Percentiles rank a stretch among this genome's conserved stretches.
Conservation (phyloP, 371 early-diverging fungal genomes). For the Syncephalis fuscata region DNA sequence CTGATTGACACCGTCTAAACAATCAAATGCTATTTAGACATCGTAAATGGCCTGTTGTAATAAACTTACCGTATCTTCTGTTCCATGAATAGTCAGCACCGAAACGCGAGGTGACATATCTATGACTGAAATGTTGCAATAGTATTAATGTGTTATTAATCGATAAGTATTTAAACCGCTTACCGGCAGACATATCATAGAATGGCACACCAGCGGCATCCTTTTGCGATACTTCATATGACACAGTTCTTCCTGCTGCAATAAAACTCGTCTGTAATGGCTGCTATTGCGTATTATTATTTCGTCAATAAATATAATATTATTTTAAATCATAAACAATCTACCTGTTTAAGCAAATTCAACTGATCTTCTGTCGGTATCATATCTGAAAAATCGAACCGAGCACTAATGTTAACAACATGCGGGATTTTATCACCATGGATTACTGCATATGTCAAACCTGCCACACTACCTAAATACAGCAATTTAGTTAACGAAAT, state of each 20-base stretch:
- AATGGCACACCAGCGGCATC: too few relatives aligned
- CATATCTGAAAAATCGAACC: conserved; percentile 26
- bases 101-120: conserved; percentile 33
- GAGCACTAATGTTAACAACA: conserved; percentile 29
- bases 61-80: conserved; percentile 26
- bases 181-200: too few relatives aligned
- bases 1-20: conserved; percentile 36
- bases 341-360: neutral
- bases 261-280: too few relatives aligned
- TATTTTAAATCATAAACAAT: too few relatives aligned
- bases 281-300: too few relatives aligned
- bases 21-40: too few relatives aligned
- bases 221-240: too few relatives aligned
- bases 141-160: neutral
- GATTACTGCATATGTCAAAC: conserved; percentile 30
- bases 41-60: too few relatives aligned
- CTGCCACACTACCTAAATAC: conserved; percentile 26
- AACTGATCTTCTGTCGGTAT: conserved; percentile 12
- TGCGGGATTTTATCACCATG: conserved; percentile 19
- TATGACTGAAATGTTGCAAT: conserved; percentile 13
- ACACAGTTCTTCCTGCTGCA: too few relatives aligned
- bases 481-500: neutral
- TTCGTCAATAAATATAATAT: too few relatives aligned
- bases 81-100: conserved; percentile 36
- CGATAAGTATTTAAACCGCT: too few relatives aligned